phyloP scores from a whole-genome alignment of 257 asterid genomes.

The Solanum virginianum region DNA sequence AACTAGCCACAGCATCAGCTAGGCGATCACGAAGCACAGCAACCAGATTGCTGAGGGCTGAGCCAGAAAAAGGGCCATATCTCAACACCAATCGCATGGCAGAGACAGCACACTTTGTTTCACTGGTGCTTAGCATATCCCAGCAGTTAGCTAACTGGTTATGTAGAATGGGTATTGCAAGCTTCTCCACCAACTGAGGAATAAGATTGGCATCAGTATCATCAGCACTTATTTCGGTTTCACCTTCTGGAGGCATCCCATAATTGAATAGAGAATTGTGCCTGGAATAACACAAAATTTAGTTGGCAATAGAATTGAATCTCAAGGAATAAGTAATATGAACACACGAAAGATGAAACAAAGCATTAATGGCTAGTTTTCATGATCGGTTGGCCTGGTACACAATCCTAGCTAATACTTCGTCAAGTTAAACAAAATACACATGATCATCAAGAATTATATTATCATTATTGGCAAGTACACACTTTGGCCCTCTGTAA shows the following conservation, averaged over 20 bases:
- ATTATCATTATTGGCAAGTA: background rate
- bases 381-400: background rate
- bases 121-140: slow-evolving; percentile 82
- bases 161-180: slow-evolving; percentile 81
- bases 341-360: background rate
- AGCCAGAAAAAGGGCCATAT: slow-evolving; percentile 59
- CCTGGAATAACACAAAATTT: slow-evolving; percentile 33
- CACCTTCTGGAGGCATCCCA: slow-evolving; percentile 55
- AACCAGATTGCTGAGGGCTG: slow-evolving; percentile 51
- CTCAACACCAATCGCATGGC: slow-evolving; percentile 56
- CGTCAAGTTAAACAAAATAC: background rate
- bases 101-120: slow-evolving; percentile 66
- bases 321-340: background rate
- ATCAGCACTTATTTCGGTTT: slow-evolving; percentile 19
- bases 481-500: background rate
- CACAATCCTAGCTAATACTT: background rate
- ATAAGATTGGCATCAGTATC: slow-evolving; percentile 75
- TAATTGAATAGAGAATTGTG: slow-evolving; percentile 65
- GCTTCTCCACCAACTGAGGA: slow-evolving; percentile 72
- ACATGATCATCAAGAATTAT: background rate
- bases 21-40: slow-evolving; percentile 72
- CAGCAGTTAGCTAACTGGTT: slow-evolving; percentile 67
- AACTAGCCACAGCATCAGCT: slow-evolving; percentile 61
- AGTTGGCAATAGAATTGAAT: background rate
- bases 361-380: background rate